A percentile compares a stretch with the other conserved stretches of the same genome.
phyloP scores from a whole-genome alignment of 1,284 basidiomycete species.

The Meira nashicola region DNA sequence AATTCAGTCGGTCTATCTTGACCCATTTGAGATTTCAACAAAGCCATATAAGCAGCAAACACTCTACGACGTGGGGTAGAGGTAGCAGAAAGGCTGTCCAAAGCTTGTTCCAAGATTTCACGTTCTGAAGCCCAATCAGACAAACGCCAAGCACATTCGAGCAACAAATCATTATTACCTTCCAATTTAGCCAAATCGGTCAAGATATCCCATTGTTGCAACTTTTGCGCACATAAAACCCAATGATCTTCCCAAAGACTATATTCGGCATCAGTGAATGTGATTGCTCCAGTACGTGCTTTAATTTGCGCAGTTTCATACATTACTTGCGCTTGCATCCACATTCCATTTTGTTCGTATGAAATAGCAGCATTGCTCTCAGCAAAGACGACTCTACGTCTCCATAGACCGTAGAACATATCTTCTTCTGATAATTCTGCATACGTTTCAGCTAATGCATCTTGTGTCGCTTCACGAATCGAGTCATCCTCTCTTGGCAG shows the following conservation, averaged over 20 bases:
- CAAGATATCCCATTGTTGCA: constrained; percentile 94
- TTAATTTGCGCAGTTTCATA: constrained; percentile 89
- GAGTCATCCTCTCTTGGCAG: constrained; percentile 65
- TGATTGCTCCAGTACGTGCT: constrained; percentile 73
- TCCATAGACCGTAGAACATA: constrained; percentile 94
- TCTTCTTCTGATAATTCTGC: constrained; percentile 95
- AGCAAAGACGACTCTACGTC: constrained; percentile 75
- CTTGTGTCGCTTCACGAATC: constrained; percentile 77
- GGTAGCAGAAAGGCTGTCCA: constrained; percentile 74
- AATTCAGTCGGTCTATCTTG: constrained; percentile 47
- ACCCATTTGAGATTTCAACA: constrained; percentile 60
- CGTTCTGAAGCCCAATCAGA: constrained; percentile 79
- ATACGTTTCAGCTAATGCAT: constrained; percentile 90
- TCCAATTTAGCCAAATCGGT: constrained; percentile 74
- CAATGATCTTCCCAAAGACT: constrained; percentile 99
- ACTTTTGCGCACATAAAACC: constrained; percentile 90
- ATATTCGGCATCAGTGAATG: constrained; percentile 93
- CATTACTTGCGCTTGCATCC: constrained; percentile 82
- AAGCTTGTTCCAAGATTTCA: constrained; percentile 77
- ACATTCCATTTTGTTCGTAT: constrained; percentile 95
- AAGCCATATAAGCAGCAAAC: constrained; percentile 88
- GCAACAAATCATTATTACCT: constrained; percentile 81
- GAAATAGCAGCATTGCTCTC: constrained; percentile 91
- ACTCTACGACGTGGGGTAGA: constrained; percentile 88
- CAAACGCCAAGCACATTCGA: constrained; percentile 93